Conservation (phyloP, 148 eudicot genomes). For the Rhododendron molle region DNA sequence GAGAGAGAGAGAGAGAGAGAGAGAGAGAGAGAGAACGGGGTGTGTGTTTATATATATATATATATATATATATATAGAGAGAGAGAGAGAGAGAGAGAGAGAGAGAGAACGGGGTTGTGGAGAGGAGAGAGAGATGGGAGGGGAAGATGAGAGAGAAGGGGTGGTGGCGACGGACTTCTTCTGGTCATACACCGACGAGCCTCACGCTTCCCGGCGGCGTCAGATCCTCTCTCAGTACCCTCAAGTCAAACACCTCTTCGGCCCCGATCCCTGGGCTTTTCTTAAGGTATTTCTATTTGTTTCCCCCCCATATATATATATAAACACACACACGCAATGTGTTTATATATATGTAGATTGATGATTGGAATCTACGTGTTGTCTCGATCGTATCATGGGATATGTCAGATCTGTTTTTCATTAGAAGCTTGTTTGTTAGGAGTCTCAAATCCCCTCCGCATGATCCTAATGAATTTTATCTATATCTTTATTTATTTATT, state of each 20-base stretch:
- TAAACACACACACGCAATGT: too few species aligned
- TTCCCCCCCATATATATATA: too few species aligned
- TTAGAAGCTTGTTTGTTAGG: too few species aligned
- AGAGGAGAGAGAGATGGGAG: constrained; percentile 11
- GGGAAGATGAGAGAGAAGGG: constrained; percentile 24
- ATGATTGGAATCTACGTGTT: background rate
- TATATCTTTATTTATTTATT: too few species aligned
- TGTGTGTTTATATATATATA: background rate
- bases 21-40: constrained; percentile 28
- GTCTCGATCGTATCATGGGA: background rate
- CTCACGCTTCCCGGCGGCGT: constrained; percentile 74
- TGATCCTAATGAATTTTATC: too few species aligned
- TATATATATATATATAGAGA: background rate
- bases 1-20: background rate
- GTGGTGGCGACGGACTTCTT: constrained; percentile 78
- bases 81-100: background rate
- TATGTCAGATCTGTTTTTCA: background rate
- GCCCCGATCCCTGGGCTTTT: constrained; percentile 84
- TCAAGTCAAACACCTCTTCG: constrained; percentile 78
- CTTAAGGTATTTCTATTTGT: constrained; percentile 41
- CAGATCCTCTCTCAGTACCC: constrained; percentile 85
- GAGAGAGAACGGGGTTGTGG: background rate
- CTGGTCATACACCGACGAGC: constrained; percentile 97
- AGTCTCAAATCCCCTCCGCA: too few species aligned
- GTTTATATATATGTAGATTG: too few species aligned